Evolutionary conservation across 352 stramenopile species (phyloP).

Genomic region (Globisporangium iwayamae): DNA sequence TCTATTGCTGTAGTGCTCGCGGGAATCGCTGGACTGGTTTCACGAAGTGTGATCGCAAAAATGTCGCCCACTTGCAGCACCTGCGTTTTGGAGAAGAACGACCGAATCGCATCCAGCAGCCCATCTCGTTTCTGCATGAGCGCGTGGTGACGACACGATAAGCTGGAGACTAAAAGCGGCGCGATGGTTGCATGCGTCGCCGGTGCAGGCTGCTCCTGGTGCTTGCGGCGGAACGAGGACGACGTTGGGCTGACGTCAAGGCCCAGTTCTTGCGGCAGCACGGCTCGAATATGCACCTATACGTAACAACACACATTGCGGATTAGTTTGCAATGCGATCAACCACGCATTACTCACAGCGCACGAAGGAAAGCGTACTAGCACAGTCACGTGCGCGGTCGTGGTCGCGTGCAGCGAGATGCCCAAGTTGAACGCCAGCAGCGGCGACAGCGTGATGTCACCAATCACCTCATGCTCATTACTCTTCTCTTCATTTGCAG

Average conservation of each 20-base stretch:
- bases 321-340: not conserved
- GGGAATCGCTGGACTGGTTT: conserved; percentile 30
- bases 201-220: conserved; percentile 45
- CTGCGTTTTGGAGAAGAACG: conserved; percentile 50
- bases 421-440: conserved; percentile 76
- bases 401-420: conserved; percentile 40
- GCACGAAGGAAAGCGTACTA: conserved; percentile 21
- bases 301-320: not conserved
- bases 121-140: conserved; percentile 55
- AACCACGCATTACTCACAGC: not conserved
- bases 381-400: conserved; percentile 19
- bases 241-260: conserved; percentile 19
- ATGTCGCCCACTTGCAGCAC: conserved; percentile 68
- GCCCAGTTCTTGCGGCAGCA: conserved; percentile 45
- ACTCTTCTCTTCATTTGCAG: not conserved
- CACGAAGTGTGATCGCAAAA: conserved; percentile 56
- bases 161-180: conserved; percentile 55
- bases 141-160: conserved; percentile 54
- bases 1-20: conserved; percentile 18
- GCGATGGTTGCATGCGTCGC: conserved; percentile 63
- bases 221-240: conserved; percentile 39
- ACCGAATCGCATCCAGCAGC: conserved; percentile 53
- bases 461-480: not conserved
- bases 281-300: conserved; percentile 37
- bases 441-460: conserved; percentile 49